A percentile compares a stretch with the other conserved stretches of the same genome.
phyloP scores from a whole-genome alignment of 352 stramenopile genomes.

The Saprolegnia parasitica region DNA sequence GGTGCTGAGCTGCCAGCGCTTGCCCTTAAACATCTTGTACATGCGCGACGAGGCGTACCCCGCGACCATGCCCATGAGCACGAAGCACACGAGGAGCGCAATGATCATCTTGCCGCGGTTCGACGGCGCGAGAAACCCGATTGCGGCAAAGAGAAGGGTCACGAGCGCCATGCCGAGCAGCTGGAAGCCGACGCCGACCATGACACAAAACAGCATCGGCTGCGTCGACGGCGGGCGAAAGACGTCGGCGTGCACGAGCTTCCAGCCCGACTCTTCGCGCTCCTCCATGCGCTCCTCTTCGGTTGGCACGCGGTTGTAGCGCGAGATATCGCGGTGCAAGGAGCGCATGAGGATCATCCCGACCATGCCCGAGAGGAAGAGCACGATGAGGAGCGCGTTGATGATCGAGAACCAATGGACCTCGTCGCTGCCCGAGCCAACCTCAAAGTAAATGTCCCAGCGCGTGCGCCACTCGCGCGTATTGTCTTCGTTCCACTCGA shows the following conservation, averaged over 20 bases:
- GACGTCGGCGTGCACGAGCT: slow-evolving; percentile 99
- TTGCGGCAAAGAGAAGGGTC: slow-evolving; percentile 95
- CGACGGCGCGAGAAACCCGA: slow-evolving; percentile 95
- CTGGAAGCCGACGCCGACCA: slow-evolving; percentile 97
- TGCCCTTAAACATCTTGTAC: slow-evolving; percentile 99
- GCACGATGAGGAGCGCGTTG: slow-evolving; percentile 98
- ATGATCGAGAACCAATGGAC: slow-evolving; percentile 99
- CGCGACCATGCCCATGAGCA: slow-evolving; percentile 93
- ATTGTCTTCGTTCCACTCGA: slow-evolving; percentile 94
- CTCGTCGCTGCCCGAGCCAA: slow-evolving; percentile 85
- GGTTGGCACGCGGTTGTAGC: slow-evolving; percentile 96
- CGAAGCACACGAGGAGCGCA: slow-evolving; percentile 96
- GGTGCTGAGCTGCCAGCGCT: slow-evolving; percentile 97
- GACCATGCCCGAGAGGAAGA: slow-evolving; percentile 99
- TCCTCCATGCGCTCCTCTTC: slow-evolving; percentile 98
- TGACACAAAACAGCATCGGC: slow-evolving; percentile 96
- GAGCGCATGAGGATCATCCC: slow-evolving; percentile 98
- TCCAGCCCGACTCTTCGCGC: slow-evolving; percentile 98
- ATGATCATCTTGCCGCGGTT: slow-evolving; percentile 98
- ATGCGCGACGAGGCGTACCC: slow-evolving; percentile 95
- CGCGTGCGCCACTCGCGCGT: slow-evolving; percentile 96
- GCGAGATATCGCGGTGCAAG: slow-evolving; percentile 96
- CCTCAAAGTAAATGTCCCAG: slow-evolving; percentile 99
- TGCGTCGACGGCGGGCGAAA: slow-evolving; percentile 95
- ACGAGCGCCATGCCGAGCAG: slow-evolving; percentile 94